These are phyloP conservation scores for Acephala macrosclerotiorum DNA, from an alignment of 2,329 filamentous ascomycete genomes.

Conservation along the genomic window DNA sequence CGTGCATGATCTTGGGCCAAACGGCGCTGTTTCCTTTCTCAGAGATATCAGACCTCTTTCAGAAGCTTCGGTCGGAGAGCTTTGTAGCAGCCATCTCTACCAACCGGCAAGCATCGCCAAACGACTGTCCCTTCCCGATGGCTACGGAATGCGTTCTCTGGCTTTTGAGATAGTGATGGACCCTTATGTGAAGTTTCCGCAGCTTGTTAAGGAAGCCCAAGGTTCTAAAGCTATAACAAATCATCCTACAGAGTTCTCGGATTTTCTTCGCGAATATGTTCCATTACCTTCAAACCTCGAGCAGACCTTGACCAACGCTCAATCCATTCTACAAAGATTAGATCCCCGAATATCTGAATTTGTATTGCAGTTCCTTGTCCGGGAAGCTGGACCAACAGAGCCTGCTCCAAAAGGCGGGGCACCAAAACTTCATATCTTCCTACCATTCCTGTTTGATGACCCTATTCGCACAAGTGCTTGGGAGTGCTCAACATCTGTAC, in stretches of 20 bases:
- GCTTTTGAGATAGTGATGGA: conserved; percentile 44
- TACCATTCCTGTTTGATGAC: conserved; percentile 69
- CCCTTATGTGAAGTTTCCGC: conserved; percentile 35
- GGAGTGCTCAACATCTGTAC: conserved; percentile 57
- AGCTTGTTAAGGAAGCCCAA: conserved; percentile 36
- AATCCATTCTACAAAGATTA: conserved; percentile 38
- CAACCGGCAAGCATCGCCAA: conserved; percentile 53
- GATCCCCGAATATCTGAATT: conserved; percentile 61
- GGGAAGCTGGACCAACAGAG: conserved; percentile 36
- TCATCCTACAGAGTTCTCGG: conserved; percentile 29
- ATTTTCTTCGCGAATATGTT: conserved; percentile 39
- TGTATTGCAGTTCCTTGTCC: conserved; percentile 49
- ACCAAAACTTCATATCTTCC: conserved; percentile 58
- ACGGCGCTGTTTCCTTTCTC: conserved; percentile 73
- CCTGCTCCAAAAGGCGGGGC: conserved; percentile 16
- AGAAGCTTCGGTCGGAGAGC: conserved; percentile 24
- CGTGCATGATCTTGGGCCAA: conserved; percentile 70
- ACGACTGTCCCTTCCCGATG: conserved; percentile 50
- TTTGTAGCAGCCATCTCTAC: conserved; percentile 43
- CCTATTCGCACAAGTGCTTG: conserved; percentile 63
- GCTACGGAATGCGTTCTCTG: conserved; percentile 48
- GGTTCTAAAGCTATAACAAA: conserved; percentile 28
- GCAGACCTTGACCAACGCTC: background rate
- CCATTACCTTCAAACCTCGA: background rate
- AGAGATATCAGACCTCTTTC: conserved; percentile 57